Conservation (phyloP, 1,284 basidiomycete species). For the Heterobasidion parviporum region DNA sequence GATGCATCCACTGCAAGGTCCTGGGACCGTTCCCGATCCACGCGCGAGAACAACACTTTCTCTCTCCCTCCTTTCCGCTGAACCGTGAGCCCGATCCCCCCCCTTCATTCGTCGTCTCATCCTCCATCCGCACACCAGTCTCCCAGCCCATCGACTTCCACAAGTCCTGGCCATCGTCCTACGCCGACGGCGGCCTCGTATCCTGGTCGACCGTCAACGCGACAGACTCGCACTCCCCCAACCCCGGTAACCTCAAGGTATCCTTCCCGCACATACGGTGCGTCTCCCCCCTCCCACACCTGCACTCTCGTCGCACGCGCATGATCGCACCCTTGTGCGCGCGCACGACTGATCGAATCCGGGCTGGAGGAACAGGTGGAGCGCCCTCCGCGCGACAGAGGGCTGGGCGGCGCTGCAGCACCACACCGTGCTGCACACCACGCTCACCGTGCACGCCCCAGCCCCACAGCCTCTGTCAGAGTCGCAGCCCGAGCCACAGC, state of each 20-base stretch:
- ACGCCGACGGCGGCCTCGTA: conserved; percentile 52
- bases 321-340: not conserved
- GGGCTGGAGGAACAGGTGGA: conserved; percentile 40
- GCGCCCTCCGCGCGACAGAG: conserved; percentile 54
- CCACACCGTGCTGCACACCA: conserved; percentile 56
- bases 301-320: too few species aligned
- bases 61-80: conserved; percentile 68
- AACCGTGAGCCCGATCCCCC: conserved; percentile 33
- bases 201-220: conserved; percentile 39
- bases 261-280: conserved; percentile 57
- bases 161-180: conserved; percentile 52
- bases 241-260: conserved; percentile 39
- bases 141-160: conserved; percentile 35
- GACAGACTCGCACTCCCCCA: conserved; percentile 20
- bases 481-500: not conserved
- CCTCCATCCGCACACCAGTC: conserved; percentile 21
- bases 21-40: conserved; percentile 77
- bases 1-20: conserved; percentile 25
- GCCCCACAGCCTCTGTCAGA: not conserved
- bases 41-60: conserved; percentile 70
- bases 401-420: conserved; percentile 82
- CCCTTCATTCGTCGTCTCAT: not conserved
- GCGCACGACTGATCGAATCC: not conserved
- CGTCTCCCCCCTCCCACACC: not conserved
- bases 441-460: conserved; percentile 48